Evolutionary conservation across 805 yeast species (phyloP), one percentile per base, ranked within the genome.

Genomic region (Pichia deserticola): DNA sequence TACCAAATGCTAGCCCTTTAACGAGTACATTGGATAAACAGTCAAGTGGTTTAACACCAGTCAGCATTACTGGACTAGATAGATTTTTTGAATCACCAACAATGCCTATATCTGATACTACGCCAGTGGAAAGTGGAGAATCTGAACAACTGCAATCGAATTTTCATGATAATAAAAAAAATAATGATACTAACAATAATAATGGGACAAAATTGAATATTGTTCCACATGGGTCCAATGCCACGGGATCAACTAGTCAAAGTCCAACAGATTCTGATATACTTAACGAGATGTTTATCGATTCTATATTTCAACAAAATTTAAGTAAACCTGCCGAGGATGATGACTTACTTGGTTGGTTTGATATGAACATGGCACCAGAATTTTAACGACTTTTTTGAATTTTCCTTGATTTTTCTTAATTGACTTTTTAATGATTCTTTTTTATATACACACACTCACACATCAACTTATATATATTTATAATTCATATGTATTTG

Each of bases 311-410:
- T 66, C 89, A 84, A 62, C 89, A 84, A 61, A 89, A 84, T 63
- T 93, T 86, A 57, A 85, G 89, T 30, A 80, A 83, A 35, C 90
- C 89, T 33, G 76, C 83, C 62, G 89, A 87, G 60, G 77, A 75
- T 42, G 97, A 90, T 61, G 97, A 90, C 62, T 85, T 90, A 60
- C 70, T 90, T 43, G 97, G 97, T 11, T 90, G 96, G 96, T 86
- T 90, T 71, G 96, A 88, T 62, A 81, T 82, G 64, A 84, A 84
- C 59, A 79, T 78, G 84, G 81, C 79, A 4, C 83, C 82, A 0
- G 83, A 77, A 52, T 79, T 80, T 59, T 78, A 54, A 65, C 37
- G 6, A 20, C 10, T 2, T 9, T 11, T 11, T 6, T 34, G 13
- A 12, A 8, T 34, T 12, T 13, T 34, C 36, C 5, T 34, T 34